Evolutionary conservation across 176 grass and related monocot species (phyloP), one percentile per base, ranked within the genome.

Genomic region (Luzula sylvatica): DNA sequence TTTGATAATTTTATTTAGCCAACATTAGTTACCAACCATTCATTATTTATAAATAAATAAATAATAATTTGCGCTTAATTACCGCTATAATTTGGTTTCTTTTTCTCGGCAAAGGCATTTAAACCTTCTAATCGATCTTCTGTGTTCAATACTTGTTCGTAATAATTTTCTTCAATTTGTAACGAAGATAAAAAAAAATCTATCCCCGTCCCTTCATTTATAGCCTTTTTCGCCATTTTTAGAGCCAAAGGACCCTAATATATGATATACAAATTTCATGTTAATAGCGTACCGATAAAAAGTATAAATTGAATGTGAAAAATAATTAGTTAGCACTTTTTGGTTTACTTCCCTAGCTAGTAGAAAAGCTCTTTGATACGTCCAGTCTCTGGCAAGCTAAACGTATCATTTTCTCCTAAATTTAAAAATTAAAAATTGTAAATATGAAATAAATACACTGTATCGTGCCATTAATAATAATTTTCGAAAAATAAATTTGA

Each of bases 161-260:
- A 98, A 65, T 85, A 90, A 63, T 80, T 56, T 77, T 90, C 78
- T 77, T 98, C 92, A 22, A 82, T 58, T 35, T 26, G 19, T 58
- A 90, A 53, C 19, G 85, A 70, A 8, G 71, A 52, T 11, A 65
- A 22, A 14, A n/a, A n/a, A n/a, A 86, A 59, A 41, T 74, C 59
- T 42, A 77, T 40, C 38, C 90, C 92, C 52, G 70, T 54, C 3
- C 85, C 92, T 62, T 71, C 40, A 43, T 86, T 61, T 42, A 98
- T 80, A 9, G 85, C 85, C 60, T 79, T 82, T 72, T 98, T 90
- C n/a, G 85, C 92, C 85, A 90, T 83, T 66, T 71, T 82, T 64
- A 90, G 50, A 3, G 92, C 85, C 55, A 90, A 22, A 2, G 81
- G 92, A 40, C 92, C 92, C 92, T 98, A 64, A 67, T 65, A 30